phyloP scores from a whole-genome alignment of 768 basidiomycete genomes.

The Cystobasidium onofrii region DNA sequence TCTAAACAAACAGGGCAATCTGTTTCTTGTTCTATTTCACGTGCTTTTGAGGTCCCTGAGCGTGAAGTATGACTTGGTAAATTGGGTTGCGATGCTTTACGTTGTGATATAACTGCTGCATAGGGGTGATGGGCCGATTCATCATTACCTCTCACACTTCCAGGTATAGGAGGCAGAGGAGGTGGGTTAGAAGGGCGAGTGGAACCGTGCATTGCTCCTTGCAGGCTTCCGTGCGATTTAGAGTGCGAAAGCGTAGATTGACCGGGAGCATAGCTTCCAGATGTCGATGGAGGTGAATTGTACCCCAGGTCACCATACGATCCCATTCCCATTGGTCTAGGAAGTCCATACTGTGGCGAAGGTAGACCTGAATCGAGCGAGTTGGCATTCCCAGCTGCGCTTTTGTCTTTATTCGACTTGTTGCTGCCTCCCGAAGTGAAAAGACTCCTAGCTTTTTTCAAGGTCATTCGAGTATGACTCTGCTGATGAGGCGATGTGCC shows the following conservation, averaged over 20 bases:
- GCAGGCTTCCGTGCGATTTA: conserved; percentile 15
- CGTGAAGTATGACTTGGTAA: not conserved
- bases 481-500: not conserved
- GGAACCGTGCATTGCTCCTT: not conserved
- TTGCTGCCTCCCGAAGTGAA: conserved; percentile 2
- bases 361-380: not conserved
- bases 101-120: not conserved
- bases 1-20: conserved; percentile 96
- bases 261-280: not conserved
- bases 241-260: not conserved
- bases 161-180: not conserved
- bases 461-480: not conserved
- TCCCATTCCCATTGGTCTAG: not conserved
- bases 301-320: not conserved
- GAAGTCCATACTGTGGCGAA: not conserved
- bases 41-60: not conserved
- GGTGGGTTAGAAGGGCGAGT: not conserved
- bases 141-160: not conserved
- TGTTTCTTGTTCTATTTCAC: conserved; percentile 60
- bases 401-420: not conserved
- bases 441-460: conserved; percentile 17
- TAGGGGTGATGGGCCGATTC: conserved; percentile 4
- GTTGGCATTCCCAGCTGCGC: not conserved
- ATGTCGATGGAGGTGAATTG: not conserved
- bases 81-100: conserved; percentile 3